Conservation (phyloP, 768 basidiomycete genomes). For the Naganishia vishniacii region DNA sequence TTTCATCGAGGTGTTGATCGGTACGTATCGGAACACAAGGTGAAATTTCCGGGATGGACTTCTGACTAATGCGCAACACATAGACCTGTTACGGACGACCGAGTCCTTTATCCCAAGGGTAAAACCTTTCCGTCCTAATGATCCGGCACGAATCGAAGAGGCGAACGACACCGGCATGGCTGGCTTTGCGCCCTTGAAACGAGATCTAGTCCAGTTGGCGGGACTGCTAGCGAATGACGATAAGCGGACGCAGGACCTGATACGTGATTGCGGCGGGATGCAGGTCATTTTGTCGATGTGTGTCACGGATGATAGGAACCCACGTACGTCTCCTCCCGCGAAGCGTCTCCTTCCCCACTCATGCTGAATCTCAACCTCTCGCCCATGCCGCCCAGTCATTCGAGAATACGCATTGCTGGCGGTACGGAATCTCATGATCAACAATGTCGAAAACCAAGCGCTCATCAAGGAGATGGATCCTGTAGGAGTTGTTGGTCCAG, state of each 20-base stretch:
- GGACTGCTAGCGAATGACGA: slow-evolving; percentile 66
- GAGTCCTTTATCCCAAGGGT: slow-evolving; percentile 79
- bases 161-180: slow-evolving; percentile 31
- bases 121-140: slow-evolving; percentile 53
- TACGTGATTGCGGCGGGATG: slow-evolving; percentile 67
- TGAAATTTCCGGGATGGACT: too few relatives aligned
- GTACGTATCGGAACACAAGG: slow-evolving; percentile 48
- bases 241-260: slow-evolving; percentile 66
- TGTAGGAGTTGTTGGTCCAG: slow-evolving; percentile 55
- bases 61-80: too few relatives aligned
- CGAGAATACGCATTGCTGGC: slow-evolving; percentile 88
- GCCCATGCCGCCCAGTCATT: slow-evolving; percentile 63
- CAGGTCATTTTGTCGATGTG: slow-evolving; percentile 80
- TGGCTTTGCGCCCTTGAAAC: slow-evolving; percentile 77
- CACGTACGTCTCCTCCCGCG: slow-evolving; percentile 71
- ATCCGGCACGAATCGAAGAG: slow-evolving; percentile 29
- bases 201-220: slow-evolving; percentile 82
- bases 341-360: too few relatives aligned
- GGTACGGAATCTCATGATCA: slow-evolving; percentile 68
- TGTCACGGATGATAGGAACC: slow-evolving; percentile 83
- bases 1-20: slow-evolving; percentile 58
- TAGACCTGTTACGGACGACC: slow-evolving; percentile 69
- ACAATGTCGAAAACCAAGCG: slow-evolving; percentile 72
- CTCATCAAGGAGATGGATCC: slow-evolving; percentile 70
- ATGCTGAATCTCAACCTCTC: too few relatives aligned